phyloP scores from a whole-genome alignment of 73 alveolate species.

The Paramecium pentaurelia region DNA sequence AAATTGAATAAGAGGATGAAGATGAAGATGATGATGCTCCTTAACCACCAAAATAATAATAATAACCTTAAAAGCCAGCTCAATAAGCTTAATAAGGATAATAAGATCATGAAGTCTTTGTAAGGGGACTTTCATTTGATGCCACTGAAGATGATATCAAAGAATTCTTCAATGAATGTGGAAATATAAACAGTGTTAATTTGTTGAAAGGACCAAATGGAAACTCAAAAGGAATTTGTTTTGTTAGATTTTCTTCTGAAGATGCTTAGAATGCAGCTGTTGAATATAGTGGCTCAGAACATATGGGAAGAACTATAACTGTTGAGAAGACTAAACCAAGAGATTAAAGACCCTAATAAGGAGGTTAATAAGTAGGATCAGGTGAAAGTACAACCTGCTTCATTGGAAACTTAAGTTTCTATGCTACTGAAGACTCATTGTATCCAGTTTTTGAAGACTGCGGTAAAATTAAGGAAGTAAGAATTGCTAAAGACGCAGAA shows the following conservation, averaged over 20 bases:
- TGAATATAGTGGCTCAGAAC: slow-evolving; percentile 65
- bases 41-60: slow-evolving; percentile 24
- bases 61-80: background rate
- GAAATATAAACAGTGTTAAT: slow-evolving; percentile 64
- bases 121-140: slow-evolving; percentile 62
- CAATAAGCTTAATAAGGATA: background rate
- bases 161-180: slow-evolving; percentile 65
- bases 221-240: slow-evolving; percentile 70
- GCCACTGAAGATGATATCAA: slow-evolving; percentile 64
- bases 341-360: slow-evolving; percentile 27
- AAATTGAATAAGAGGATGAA: background rate
- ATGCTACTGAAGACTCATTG: slow-evolving; percentile 77
- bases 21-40: slow-evolving; percentile 31
- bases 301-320: slow-evolving; percentile 70
- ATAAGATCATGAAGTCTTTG: slow-evolving; percentile 65
- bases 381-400: slow-evolving; percentile 75
- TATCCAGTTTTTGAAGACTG: slow-evolving; percentile 83
- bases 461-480: slow-evolving; percentile 85
- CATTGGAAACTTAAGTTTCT: slow-evolving; percentile 91
- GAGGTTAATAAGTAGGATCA: slow-evolving; percentile 61
- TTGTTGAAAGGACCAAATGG: slow-evolving; percentile 62
- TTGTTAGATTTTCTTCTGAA: slow-evolving; percentile 66
- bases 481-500: slow-evolving; percentile 87
- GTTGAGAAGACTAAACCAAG: slow-evolving; percentile 48
- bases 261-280: slow-evolving; percentile 63